Conservation (phyloP, 179 eudicot genomes). For the Corrigiola litoralis region DNA sequence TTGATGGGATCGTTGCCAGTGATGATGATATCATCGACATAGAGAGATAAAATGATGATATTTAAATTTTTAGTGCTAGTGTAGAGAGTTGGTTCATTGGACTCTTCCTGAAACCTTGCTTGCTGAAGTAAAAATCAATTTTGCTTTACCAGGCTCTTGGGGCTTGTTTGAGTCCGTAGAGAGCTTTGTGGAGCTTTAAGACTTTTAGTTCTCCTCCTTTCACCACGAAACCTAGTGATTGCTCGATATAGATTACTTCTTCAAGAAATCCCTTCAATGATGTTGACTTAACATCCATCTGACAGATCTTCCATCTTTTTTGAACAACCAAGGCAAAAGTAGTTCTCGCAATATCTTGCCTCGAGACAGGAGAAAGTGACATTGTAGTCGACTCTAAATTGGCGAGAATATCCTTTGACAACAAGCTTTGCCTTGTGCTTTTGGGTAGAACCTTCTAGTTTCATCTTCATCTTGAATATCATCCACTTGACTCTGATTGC, state of each 20-base stretch:
- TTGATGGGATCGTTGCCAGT: no score
- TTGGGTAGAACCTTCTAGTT: neutral
- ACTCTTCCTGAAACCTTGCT: no score
- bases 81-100: no score
- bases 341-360: neutral
- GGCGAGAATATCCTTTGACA: neutral
- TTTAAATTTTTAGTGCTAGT: no score
- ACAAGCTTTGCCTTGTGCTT: neutral
- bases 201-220: neutral
- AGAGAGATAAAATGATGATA: no score
- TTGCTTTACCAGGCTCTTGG: neutral
- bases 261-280: neutral
- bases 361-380: neutral
- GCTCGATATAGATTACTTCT: neutral
- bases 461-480: no score
- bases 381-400: neutral
- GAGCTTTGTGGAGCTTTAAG: neutral
- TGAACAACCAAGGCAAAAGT: neutral
- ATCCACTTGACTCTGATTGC: no score
- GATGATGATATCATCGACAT: no score
- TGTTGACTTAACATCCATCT: conserved; percentile 1
- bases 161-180: neutral
- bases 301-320: neutral
- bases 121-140: neutral
- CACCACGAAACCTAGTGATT: neutral